Evolutionary conservation across 495 filamentous ascomycete species (phyloP).

Genomic region (Jackrogersella minutella): DNA sequence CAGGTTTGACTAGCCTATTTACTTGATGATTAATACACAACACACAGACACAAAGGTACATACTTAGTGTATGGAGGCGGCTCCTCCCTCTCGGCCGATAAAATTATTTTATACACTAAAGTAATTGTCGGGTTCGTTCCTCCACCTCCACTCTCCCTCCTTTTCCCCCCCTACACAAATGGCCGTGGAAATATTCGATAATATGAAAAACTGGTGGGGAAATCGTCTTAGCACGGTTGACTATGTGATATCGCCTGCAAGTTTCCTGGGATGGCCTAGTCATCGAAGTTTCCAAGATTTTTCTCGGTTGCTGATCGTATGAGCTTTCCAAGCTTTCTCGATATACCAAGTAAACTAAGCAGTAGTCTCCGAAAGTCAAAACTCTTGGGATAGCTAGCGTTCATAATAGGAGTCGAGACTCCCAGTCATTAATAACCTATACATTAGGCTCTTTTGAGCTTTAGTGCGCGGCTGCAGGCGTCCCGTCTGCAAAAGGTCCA

Average conservation of each 20-base stretch:
- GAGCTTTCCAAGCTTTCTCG: conserved; percentile 9
- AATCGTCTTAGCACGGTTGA: conserved; percentile 2
- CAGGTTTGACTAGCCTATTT: background rate
- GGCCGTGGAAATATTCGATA: conserved; percentile 15
- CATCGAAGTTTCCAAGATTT: conserved; percentile 29
- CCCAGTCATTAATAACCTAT: conserved; percentile 26
- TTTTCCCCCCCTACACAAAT: background rate
- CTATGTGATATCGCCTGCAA: conserved; percentile 23
- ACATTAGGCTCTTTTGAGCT: conserved; percentile 26
- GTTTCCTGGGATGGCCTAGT: conserved; percentile 36
- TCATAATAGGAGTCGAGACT: conserved; percentile 30
- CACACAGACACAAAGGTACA: background rate
- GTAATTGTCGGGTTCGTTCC: conserved; percentile 17
- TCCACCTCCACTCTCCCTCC: background rate
- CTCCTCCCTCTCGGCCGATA: conserved; percentile 41
- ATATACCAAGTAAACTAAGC: conserved; percentile 8
- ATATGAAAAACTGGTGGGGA: conserved; percentile 40
- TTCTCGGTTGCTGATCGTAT: conserved; percentile 36
- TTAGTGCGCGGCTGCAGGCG: conserved; percentile 35
- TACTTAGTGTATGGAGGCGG: conserved; percentile 28
- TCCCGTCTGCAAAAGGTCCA: conserved; percentile 41
- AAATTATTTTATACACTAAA: conserved; percentile 18
- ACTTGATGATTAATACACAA: conserved; percentile 1
- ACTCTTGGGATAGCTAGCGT: conserved; percentile 17
- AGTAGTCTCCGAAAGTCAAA: conserved; percentile 17